Conservation (phyloP, 2,329 filamentous ascomycete genomes). For the Aspergillus japonicus region DNA sequence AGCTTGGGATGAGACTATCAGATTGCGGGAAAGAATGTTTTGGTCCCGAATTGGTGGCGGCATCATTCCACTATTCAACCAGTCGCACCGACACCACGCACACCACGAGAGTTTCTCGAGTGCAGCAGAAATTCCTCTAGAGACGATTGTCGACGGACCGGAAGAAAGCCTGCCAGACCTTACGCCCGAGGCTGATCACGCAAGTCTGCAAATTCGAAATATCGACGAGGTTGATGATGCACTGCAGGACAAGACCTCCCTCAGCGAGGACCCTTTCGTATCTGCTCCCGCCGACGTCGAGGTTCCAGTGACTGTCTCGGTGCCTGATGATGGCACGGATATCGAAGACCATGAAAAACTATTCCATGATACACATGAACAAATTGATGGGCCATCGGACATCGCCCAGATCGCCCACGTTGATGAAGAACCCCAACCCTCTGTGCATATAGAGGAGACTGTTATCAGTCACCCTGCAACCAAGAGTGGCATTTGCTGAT, state of each 20-base stretch:
- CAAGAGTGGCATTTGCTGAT: background rate
- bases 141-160: background rate
- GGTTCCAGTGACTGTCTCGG: background rate
- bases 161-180: constrained; percentile 11
- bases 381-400: constrained; percentile 1
- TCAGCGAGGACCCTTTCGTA: constrained; percentile 14
- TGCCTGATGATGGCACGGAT: constrained; percentile 1
- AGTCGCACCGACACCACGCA: constrained; percentile 23
- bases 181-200: background rate
- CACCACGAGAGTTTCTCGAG: background rate
- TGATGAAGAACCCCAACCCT: constrained; percentile 1
- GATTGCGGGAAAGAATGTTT: constrained; percentile 91
- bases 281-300: constrained; percentile 8
- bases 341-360: background rate
- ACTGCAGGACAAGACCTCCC: constrained; percentile 6
- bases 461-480: constrained; percentile 2
- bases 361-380: constrained; percentile 7
- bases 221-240: constrained; percentile 6
- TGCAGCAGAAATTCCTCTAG: background rate
- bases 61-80: constrained; percentile 65
- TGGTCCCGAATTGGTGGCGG: constrained; percentile 92
- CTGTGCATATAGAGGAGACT: constrained; percentile 7
- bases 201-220: constrained; percentile 1
- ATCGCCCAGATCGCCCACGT: background rate
- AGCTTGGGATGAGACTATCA: constrained; percentile 93